phyloP scores from a whole-genome alignment of 208 protist genomes.

The Naegleria gruberi region DNA sequence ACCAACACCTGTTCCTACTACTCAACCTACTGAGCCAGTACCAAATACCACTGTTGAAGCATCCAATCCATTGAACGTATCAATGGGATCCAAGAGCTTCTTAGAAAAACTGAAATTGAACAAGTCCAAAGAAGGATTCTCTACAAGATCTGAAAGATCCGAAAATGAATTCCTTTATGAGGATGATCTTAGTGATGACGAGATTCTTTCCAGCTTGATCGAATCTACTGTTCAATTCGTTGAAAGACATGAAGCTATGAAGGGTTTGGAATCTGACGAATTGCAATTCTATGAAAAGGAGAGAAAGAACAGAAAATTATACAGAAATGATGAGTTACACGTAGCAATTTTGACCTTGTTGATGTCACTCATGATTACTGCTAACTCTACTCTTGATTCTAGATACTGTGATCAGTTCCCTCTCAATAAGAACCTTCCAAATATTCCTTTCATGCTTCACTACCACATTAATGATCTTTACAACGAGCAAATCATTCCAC shows the following conservation, averaged over 20 bases:
- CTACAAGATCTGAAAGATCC: neutral
- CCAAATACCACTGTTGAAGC: no score
- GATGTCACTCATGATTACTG: slow-evolving; percentile 4
- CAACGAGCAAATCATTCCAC: slow-evolving; percentile 1
- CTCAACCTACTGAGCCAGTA: neutral
- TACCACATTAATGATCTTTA: slow-evolving; percentile 1
- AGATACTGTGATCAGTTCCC: slow-evolving; percentile 12
- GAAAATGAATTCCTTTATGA: neutral
- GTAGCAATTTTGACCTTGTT: neutral
- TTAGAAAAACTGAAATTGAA: neutral
- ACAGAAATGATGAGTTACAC: neutral
- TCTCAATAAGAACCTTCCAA: neutral
- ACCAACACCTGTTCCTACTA: neutral
- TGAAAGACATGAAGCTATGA: neutral
- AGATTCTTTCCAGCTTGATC: neutral
- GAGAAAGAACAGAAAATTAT: slow-evolving; percentile 19
- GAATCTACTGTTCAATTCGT: neutral
- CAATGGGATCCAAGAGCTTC: neutral
- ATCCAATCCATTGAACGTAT: no score
- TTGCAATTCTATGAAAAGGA: neutral
- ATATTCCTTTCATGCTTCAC: slow-evolving; percentile 9
- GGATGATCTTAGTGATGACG: neutral
- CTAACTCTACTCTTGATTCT: neutral
- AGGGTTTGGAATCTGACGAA: neutral
- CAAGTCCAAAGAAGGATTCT: neutral